Evolutionary conservation across 306 rosid species (phyloP).

Genomic region (Phaseolus lunatus): DNA sequence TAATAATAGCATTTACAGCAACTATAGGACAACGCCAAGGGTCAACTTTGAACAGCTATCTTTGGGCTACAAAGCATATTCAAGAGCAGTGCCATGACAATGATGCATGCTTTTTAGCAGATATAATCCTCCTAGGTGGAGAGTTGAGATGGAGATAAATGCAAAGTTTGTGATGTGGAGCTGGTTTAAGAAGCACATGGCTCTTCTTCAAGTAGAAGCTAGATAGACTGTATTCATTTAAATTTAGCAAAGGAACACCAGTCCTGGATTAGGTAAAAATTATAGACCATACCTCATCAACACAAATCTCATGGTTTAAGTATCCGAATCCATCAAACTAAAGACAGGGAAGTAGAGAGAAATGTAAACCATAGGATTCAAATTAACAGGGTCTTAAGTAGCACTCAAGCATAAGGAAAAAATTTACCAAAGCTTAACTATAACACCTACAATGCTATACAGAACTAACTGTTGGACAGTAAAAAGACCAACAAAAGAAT

Average conservation of each 20-base stretch:
- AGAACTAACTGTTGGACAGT: background rate
- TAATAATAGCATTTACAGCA: background rate
- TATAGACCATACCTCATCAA: background rate
- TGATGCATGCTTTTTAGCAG: background rate
- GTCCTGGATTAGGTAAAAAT: background rate
- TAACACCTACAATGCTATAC: background rate
- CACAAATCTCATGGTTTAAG: background rate
- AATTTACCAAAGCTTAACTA: background rate
- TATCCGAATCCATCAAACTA: background rate
- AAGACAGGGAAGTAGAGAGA: background rate
- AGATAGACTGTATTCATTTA: background rate
- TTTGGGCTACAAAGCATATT: background rate
- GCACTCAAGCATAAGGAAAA: background rate
- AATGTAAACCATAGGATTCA: background rate
- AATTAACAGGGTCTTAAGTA: background rate
- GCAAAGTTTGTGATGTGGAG: background rate
- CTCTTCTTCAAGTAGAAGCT: constrained; percentile 1
- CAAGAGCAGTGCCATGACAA: background rate
- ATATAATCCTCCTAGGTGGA: constrained; percentile 3
- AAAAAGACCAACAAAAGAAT: background rate
- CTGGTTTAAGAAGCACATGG: background rate
- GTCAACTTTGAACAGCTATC: background rate
- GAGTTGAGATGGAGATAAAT: background rate
- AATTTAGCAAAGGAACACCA: constrained; percentile 4
- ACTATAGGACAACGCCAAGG: background rate